Conservation (phyloP, 352 stramenopile species). For the Phytophthora melonis region DNA sequence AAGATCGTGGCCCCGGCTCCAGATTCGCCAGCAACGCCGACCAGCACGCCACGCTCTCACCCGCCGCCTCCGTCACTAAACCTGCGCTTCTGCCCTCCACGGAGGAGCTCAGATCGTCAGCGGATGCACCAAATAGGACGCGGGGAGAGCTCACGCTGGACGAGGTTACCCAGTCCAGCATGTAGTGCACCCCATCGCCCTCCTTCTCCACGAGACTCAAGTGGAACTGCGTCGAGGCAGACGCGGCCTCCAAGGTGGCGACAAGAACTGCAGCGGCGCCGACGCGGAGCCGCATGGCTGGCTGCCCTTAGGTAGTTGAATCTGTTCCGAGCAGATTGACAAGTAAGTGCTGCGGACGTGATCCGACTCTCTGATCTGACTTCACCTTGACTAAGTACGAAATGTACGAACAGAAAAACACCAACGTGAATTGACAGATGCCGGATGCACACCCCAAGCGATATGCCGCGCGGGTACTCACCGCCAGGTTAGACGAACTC, state of each 20-base stretch:
- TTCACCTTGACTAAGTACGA: constrained; percentile 10
- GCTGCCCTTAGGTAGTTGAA: not conserved
- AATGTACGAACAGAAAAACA: constrained; percentile 4
- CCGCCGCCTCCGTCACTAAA: constrained; percentile 55
- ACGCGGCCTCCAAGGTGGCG: not conserved
- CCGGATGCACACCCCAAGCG: too few relatives aligned
- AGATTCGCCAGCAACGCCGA: constrained; percentile 61
- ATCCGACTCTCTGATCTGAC: constrained; percentile 29
- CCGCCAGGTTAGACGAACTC: too few relatives aligned
- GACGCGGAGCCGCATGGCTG: constrained; percentile 14
- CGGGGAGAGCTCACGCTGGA: constrained; percentile 43
- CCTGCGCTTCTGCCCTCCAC: constrained; percentile 49
- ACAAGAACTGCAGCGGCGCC: constrained; percentile 1
- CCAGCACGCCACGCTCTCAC: constrained; percentile 61
- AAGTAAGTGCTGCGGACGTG: constrained; percentile 11
- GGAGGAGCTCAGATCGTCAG: constrained; percentile 43
- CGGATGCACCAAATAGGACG: constrained; percentile 54
- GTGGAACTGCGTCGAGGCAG: constrained; percentile 68
- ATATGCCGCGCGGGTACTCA: too few relatives aligned
- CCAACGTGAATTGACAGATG: too few relatives aligned
- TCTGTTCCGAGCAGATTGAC: constrained; percentile 13
- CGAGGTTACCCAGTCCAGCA: constrained; percentile 76
- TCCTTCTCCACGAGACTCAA: constrained; percentile 58
- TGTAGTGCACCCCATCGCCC: constrained; percentile 58
- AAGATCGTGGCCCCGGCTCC: constrained; percentile 57